These are phyloP conservation scores for Argentina anserina DNA, from an alignment of 306 rosid genomes.

Conservation along the genomic window DNA sequence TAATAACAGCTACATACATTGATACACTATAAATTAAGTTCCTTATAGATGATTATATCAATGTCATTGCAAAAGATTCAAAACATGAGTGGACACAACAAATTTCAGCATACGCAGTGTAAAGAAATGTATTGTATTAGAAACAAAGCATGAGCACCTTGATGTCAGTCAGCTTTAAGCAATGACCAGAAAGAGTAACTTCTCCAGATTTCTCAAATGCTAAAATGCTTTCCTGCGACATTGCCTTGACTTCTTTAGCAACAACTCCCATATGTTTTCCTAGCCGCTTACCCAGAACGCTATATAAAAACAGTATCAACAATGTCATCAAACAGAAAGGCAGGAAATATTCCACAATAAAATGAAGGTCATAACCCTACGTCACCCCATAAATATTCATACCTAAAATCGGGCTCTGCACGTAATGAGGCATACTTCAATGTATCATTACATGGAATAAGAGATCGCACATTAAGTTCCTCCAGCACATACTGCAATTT, in stretches of 20 bases:
- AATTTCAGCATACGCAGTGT: background rate
- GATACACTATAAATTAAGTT: background rate
- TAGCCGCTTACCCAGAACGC: conserved; percentile 81
- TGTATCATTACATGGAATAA: conserved; percentile 80
- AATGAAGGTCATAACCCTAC: background rate
- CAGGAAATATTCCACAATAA: background rate
- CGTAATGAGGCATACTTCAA: conserved; percentile 80
- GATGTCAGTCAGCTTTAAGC: conserved; percentile 72
- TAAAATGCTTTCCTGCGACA: conserved; percentile 84
- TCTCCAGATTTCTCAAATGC: conserved; percentile 82
- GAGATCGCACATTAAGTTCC: conserved; percentile 83
- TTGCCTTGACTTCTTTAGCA: conserved; percentile 75
- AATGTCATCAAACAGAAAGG: conserved; percentile 11
- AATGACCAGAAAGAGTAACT: conserved; percentile 64
- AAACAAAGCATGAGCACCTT: conserved; percentile 51
- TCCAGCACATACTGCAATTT: conserved; percentile 74
- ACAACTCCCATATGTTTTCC: conserved; percentile 85
- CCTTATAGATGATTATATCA: background rate
- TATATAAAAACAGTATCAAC: conserved; percentile 25
- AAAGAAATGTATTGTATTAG: background rate
- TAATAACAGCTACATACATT: background rate
- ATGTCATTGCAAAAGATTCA: background rate
- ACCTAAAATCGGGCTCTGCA: conserved; percentile 96
- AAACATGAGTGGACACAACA: background rate
- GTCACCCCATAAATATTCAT: background rate